phyloP scores from a whole-genome alignment of 257 asterid species.

The Craterostigma plantagineum region DNA sequence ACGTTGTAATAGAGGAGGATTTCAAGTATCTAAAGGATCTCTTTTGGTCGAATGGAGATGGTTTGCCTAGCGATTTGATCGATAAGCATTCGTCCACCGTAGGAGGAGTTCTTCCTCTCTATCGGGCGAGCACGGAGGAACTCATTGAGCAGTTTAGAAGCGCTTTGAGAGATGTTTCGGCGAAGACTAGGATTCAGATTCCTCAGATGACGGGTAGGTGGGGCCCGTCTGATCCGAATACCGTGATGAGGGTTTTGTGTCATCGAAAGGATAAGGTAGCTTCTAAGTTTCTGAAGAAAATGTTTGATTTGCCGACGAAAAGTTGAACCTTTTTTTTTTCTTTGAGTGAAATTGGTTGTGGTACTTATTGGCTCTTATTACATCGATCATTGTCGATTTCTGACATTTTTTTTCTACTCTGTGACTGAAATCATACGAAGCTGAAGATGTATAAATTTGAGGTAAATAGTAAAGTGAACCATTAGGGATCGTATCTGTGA shows the following conservation, averaged over 20 bases:
- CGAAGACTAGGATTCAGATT: slow-evolving; percentile 35
- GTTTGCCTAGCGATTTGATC: slow-evolving; percentile 73
- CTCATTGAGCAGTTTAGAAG: slow-evolving; percentile 40
- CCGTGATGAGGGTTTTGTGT: slow-evolving; percentile 59
- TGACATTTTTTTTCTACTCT: too few species aligned
- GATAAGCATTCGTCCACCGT: slow-evolving; percentile 29
- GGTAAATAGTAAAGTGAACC: too few species aligned
- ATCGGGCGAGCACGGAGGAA: slow-evolving; percentile 25
- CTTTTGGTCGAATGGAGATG: slow-evolving; percentile 94
- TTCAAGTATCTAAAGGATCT: slow-evolving; percentile 50
- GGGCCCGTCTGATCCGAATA: slow-evolving; percentile 55
- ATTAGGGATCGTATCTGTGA: too few species aligned
- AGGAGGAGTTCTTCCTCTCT: slow-evolving; percentile 36
- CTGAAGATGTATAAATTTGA: too few species aligned
- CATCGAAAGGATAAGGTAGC: slow-evolving; percentile 58
- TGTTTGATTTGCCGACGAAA: slow-evolving; percentile 45
- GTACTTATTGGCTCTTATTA: too few species aligned
- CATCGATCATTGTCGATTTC: too few species aligned
- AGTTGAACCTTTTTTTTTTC: slow-evolving; percentile 1
- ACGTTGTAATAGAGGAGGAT: slow-evolving; percentile 46
- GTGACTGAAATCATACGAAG: too few species aligned
- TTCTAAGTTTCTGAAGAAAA: slow-evolving; percentile 53
- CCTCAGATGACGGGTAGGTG: slow-evolving; percentile 69
- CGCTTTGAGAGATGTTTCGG: slow-evolving; percentile 13
- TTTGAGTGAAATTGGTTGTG: neutral